Evolutionary conservation across 345 rosid genomes (phyloP).

Genomic region (Syzygium aqueum): DNA sequence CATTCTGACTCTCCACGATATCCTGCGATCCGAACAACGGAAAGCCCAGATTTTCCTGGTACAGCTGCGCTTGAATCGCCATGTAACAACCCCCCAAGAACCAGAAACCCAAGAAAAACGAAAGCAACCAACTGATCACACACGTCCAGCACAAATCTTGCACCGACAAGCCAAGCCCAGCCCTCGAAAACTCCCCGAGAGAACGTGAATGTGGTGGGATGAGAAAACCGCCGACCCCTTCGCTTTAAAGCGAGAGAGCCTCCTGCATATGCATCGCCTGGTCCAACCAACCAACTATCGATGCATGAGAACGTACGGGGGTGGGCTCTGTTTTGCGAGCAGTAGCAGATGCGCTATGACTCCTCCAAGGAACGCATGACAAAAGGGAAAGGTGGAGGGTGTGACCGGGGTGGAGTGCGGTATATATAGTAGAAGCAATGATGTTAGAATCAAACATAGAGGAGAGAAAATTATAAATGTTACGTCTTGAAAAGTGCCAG

Average conservation of each 20-base stretch:
- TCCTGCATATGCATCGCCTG: background rate
- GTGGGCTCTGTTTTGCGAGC: background rate
- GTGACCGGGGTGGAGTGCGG: background rate
- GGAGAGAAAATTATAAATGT: background rate
- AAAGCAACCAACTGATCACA: background rate
- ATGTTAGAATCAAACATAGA: background rate
- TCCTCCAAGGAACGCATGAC: background rate
- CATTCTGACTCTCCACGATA: background rate
- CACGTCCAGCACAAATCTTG: background rate
- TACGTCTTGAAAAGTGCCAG: background rate
- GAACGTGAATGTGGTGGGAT: too few relatives aligned
- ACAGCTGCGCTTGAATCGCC: slow-evolving; percentile 74
- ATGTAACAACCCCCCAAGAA: slow-evolving; percentile 9
- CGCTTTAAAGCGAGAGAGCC: background rate
- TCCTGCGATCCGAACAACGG: slow-evolving; percentile 36
- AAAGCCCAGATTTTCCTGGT: slow-evolving; percentile 27
- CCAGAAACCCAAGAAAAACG: background rate
- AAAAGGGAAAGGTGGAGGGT: background rate
- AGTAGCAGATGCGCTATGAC: background rate
- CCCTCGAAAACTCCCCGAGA: background rate
- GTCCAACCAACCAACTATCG: background rate
- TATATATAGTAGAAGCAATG: background rate
- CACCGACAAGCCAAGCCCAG: background rate
- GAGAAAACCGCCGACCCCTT: slow-evolving; percentile 1
- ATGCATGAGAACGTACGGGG: background rate